Base-by-base conservation (phyloP, 345 rosid genomes). In the Hypericum androsaemum region DNA sequence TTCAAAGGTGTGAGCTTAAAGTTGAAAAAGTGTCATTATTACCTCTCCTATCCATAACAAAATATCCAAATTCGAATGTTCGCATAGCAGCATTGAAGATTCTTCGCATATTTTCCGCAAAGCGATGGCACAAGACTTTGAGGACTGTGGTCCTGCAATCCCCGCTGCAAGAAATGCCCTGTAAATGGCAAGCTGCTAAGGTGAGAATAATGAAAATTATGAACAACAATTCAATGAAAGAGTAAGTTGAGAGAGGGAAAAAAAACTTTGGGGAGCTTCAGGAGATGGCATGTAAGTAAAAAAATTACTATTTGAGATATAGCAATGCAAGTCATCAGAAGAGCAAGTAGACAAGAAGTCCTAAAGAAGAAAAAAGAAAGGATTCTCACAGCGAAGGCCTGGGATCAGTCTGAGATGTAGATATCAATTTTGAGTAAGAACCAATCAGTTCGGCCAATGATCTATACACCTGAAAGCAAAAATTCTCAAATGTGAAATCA, bases 121-220 rank as follows among this genome's bases (percentile, higher is more conserved):
- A 49, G 96, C 84, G 51, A 77, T 71, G 41, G 89, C 94, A 70
- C 96, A 90, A 68, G 98, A 80, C 76, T 69, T 79, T 44, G 87
- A 82, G 54, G 80, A 80, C 47, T 72, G 76, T 52, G 86, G 81
- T 67, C 80, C 77, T 47, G 94, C 77, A 56, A 90, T 80, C 56
- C 98, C 98, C 57, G 92, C 77, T 37, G 92, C 98, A 53, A 87
- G 90, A 78, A 90, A 90, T 68, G 87, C 84, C 68, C 98, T 90
- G 94, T 73, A 80, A 80, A 61, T 36, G 72, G 71, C 68, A 69
- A 80, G 61, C 78, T 54, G 76, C 75, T 52, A 60, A 48, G 65
- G 59, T 57, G 54, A 10, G 55, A 66, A 60, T 62, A 28, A 50
- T 58, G 47, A 48, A 47, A 37, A 12, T 42, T 7, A 32, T 41